Conservation (phyloP, 805 yeast species). For the Nakazawaea wyomingensis region DNA sequence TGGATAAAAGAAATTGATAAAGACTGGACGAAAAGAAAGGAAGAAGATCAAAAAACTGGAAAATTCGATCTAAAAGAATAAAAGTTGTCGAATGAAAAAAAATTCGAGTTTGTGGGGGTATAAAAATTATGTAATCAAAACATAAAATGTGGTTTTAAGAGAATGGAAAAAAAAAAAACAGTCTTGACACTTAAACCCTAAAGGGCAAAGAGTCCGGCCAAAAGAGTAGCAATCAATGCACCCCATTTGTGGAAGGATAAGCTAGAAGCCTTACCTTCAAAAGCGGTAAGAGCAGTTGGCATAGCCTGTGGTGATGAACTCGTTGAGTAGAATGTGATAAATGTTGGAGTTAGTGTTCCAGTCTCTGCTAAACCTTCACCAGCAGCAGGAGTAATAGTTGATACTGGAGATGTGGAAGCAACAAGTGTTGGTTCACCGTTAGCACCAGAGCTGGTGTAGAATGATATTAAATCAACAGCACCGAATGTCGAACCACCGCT, state of each 20-base stretch:
- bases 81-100: no score
- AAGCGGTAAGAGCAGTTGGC: background rate
- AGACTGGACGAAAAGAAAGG: no score
- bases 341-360: background rate
- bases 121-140: background rate
- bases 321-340: background rate
- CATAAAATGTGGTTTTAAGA: background rate
- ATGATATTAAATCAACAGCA: constrained; percentile 2
- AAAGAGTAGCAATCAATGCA: background rate
- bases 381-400: background rate
- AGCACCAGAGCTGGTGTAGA: constrained; percentile 3
- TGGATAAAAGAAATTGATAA: no score
- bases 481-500: constrained; percentile 1
- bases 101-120: no score
- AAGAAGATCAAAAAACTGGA: no score
- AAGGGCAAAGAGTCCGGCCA: background rate
- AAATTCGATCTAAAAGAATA: no score
- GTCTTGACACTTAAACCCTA: no score
- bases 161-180: no score
- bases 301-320: background rate
- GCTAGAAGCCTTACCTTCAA: background rate
- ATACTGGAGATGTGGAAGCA: background rate
- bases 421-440: background rate
- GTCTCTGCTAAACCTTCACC: background rate
- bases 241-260: background rate